Base-by-base conservation (phyloP, 345 rosid genomes). In the Eutrema japonicum region DNA sequence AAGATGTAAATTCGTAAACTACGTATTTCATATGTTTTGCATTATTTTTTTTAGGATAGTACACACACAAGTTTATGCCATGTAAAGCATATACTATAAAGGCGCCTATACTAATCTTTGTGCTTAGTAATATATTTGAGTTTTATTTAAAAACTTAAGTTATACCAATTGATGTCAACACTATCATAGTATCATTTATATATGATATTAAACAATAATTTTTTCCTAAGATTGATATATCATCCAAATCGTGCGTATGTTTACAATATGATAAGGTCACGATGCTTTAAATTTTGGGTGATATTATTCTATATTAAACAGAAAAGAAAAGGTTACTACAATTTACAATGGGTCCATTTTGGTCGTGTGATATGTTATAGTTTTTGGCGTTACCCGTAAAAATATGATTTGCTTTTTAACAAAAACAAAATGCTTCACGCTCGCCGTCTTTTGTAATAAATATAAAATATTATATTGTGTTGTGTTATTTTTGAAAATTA, bases 401-500 rank as follows among this genome's bases (percentile, higher is more conserved):
- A 70, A 70, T 63, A 76, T 22, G 37, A 47, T 29, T 62, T 69
- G 58, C 70, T 62, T 76, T 22, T 61, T 16, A 27, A 26, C 27
- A 7, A 41, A 37, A 43, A 8, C 14, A 66, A 56, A 51, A 42
- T 32, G 68, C 14, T 53, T 35, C 69, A 46, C 74, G 58, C 53
- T 74, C 63, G 79, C 79, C 79, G 74, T 62, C 70, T 61, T 32
- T 32, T 75, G 68, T 75, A 16, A 16, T 16, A 16, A 16, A 16
- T 16, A 16, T 16, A 16, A 16, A 16, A 16, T 16, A 0, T 16
- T 16, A 16, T 16, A 16, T 16, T 16, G 16, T 16, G 16, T 16
- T 16, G 16, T 16, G 16, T 16, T 16, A 16, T 16, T 16, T 16
- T 0, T 16, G 16, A 16, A 0, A 16, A 16, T 16, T 16, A 16